Evolutionary conservation across 768 basidiomycete genomes (phyloP).

Genomic region (Psilocybe subaeruginosa): DNA sequence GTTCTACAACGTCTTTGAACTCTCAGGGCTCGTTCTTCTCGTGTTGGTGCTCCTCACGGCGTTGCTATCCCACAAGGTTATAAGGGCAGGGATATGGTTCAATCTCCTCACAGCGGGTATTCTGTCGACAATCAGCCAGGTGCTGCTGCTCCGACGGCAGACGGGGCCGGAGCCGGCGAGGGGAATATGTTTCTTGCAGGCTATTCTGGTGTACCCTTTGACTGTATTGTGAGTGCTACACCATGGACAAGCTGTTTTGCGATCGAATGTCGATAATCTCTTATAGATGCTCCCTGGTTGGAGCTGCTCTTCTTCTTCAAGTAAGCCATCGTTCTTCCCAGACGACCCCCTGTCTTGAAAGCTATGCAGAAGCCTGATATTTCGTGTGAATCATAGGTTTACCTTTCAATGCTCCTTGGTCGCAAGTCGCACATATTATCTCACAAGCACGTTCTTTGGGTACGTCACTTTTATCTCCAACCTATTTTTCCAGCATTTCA

Average conservation of each 20-base stretch:
- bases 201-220: not conserved
- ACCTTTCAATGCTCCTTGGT: not conserved
- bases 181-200: slow-evolving; percentile 1
- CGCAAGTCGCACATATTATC: not conserved
- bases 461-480: not conserved
- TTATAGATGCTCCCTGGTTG: not conserved
- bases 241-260: not conserved
- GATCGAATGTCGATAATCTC: not conserved
- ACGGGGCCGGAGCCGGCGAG: not conserved
- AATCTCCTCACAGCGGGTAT: not conserved
- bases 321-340: not conserved
- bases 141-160: slow-evolving; percentile 5
- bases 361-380: not conserved
- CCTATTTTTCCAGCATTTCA: not conserved
- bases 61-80: not conserved
- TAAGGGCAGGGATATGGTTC: not conserved
- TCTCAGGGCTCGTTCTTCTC: not conserved
- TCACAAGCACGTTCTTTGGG: not conserved
- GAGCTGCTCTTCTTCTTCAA: not conserved
- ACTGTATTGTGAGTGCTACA: not conserved
- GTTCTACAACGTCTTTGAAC: not conserved
- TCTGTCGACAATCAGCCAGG: not conserved
- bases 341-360: not conserved
- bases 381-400: not conserved
- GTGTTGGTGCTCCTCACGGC: not conserved